Evolutionary conservation across 1,139 yeast species (phyloP).

Genomic region (Protomyces arabidopsidicola): DNA sequence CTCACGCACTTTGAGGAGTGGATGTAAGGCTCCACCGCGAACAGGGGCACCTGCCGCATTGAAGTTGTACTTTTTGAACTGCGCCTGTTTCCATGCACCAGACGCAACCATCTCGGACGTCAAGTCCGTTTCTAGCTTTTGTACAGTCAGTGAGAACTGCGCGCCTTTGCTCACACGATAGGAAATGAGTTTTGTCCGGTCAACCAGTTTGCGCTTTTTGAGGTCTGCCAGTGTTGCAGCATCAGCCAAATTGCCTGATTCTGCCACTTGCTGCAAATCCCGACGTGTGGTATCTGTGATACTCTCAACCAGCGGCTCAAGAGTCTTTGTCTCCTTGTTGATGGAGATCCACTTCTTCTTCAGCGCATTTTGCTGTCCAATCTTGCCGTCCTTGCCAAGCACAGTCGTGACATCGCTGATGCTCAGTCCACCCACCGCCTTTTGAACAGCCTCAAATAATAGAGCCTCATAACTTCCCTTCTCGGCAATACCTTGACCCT

Average conservation of each 20-base stretch:
- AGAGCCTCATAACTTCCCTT: conserved; percentile 90
- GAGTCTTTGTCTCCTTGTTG: conserved; percentile 73
- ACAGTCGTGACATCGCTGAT: conserved; percentile 64
- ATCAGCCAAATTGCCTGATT: conserved; percentile 51
- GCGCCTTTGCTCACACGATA: conserved; percentile 74
- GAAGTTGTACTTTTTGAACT: conserved; percentile 93
- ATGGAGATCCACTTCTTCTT: conserved; percentile 82
- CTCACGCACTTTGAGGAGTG: conserved; percentile 90
- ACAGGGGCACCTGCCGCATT: conserved; percentile 89
- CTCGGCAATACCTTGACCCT: conserved; percentile 71
- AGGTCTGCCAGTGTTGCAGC: conserved; percentile 72
- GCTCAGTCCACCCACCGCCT: conserved; percentile 71
- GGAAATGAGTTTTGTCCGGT: conserved; percentile 57
- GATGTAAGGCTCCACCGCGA: conserved; percentile 89
- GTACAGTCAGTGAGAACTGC: conserved; percentile 75
- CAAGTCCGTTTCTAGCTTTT: conserved; percentile 82
- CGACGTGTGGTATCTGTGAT: conserved; percentile 63
- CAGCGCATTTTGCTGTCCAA: conserved; percentile 98
- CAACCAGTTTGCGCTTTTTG: conserved; percentile 85
- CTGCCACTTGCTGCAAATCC: conserved; percentile 56
- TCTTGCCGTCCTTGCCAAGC: conserved; percentile 53
- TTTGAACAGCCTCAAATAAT: conserved; percentile 68
- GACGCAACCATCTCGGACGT: conserved; percentile 79
- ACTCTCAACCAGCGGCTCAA: conserved; percentile 51
- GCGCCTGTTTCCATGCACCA: conserved; percentile 76